A percentile compares a stretch with the other conserved stretches of the same genome.
phyloP scores from a whole-genome alignment of 106 monocot genomes.

The Narthecium ossifragum region DNA sequence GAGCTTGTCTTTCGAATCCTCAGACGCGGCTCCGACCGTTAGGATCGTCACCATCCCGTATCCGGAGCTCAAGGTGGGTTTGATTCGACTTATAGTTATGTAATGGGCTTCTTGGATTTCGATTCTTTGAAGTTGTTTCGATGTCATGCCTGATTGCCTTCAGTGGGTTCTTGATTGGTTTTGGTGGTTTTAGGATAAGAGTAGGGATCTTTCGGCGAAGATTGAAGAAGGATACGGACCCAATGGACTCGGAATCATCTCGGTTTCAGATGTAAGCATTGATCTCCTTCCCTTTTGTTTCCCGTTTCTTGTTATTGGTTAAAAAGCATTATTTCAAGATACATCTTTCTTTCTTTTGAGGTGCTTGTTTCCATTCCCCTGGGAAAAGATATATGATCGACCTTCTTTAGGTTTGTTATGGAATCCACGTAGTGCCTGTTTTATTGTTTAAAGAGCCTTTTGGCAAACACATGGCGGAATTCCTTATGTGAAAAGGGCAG shows the following conservation, averaged over 20 bases:
- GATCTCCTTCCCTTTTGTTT: neutral
- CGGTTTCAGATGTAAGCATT: slow-evolving; percentile 62
- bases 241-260: slow-evolving; percentile 76
- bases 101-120: neutral
- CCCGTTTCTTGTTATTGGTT: neutral
- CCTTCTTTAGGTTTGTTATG: neutral
- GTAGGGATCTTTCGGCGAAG: slow-evolving; percentile 50
- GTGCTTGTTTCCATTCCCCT: neutral
- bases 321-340: neutral
- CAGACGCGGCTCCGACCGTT: slow-evolving; percentile 25
- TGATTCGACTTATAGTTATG: no score
- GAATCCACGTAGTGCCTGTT: neutral
- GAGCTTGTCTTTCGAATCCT: neutral
- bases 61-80: slow-evolving; percentile 53
- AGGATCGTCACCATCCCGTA: slow-evolving; percentile 56
- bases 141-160: neutral
- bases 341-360: neutral
- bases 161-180: neutral
- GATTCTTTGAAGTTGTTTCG: neutral
- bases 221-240: slow-evolving; percentile 85
- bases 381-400: neutral
- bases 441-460: no score
- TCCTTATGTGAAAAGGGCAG: no score
- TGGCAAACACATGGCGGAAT: no score
- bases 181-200: slow-evolving; percentile 46